A percentile compares a stretch with the other conserved stretches of the same genome.
These are phyloP conservation scores for Corrigiola litoralis DNA, from an alignment of 179 eudicot species.

Conservation along the genomic window DNA sequence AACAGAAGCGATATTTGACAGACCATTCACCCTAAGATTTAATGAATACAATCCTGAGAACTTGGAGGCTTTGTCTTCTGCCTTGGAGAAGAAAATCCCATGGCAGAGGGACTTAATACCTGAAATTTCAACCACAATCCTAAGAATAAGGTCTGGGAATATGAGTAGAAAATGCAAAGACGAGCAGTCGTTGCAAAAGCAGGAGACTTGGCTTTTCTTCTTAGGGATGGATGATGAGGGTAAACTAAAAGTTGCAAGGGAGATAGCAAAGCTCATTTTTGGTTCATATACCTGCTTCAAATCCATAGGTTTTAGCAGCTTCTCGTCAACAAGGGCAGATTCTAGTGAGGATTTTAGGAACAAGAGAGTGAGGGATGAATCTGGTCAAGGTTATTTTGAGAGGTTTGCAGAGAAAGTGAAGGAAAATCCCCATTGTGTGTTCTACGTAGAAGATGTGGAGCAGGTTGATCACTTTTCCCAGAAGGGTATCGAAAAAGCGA, in stretches of 20 bases:
- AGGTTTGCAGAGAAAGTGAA: slow-evolving; percentile 39
- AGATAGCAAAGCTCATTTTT: slow-evolving; percentile 53
- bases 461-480: slow-evolving; percentile 41
- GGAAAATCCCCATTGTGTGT: slow-evolving; percentile 59
- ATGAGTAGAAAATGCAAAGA: neutral
- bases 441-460: slow-evolving; percentile 60
- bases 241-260: slow-evolving; percentile 44
- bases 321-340: slow-evolving; percentile 38
- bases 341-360: slow-evolving; percentile 37
- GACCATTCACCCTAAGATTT: slow-evolving; percentile 28
- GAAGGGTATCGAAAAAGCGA: slow-evolving; percentile 44
- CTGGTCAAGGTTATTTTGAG: slow-evolving; percentile 29
- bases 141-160: slow-evolving; percentile 47
- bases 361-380: slow-evolving; percentile 57
- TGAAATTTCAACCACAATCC: slow-evolving; percentile 47
- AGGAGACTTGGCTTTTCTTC: slow-evolving; percentile 67
- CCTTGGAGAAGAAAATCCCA: slow-evolving; percentile 61
- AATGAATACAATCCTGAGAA: slow-evolving; percentile 44
- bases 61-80: slow-evolving; percentile 36
- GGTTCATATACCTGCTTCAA: slow-evolving; percentile 42
- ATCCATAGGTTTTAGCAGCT: slow-evolving; percentile 38
- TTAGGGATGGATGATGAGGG: slow-evolving; percentile 54
- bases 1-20: slow-evolving; percentile 29
- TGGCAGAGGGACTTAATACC: slow-evolving; percentile 65
- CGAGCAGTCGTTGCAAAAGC: slow-evolving; percentile 19